Conservation (phyloP, 2,329 filamentous ascomycete genomes). For the Epichloe baconii region DNA sequence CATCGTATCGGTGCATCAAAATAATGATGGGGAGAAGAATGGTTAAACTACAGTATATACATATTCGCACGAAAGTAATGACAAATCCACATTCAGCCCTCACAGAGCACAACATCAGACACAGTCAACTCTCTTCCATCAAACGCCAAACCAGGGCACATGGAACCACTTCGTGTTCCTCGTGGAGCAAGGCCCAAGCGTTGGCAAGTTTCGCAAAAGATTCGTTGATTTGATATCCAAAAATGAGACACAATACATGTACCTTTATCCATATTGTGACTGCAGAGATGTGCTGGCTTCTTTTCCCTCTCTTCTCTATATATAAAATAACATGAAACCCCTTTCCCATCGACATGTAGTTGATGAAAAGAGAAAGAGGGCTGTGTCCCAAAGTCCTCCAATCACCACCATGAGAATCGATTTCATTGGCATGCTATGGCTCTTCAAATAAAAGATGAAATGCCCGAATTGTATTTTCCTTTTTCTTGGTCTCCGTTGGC, state of each 20-base stretch:
- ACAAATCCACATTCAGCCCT: not conserved
- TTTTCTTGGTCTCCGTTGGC: not conserved
- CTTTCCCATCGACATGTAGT: not conserved
- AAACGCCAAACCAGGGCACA: not conserved
- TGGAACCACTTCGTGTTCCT: not conserved
- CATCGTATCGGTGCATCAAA: too few relatives aligned
- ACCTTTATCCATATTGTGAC: not conserved
- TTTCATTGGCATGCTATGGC: not conserved
- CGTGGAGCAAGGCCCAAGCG: not conserved
- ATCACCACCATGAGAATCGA: not conserved
- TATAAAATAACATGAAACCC: not conserved
- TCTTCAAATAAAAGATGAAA: not conserved
- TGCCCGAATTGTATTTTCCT: not conserved
- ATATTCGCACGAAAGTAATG: not conserved
- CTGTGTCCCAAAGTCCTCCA: not conserved
- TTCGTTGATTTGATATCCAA: constrained; percentile 1
- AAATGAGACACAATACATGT: not conserved
- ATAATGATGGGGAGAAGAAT: not conserved
- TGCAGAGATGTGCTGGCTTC: not conserved
- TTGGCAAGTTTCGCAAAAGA: not conserved
- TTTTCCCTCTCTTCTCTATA: not conserved
- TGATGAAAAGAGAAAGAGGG: constrained; percentile 1
- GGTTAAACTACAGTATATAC: not conserved
- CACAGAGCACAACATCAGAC: not conserved
- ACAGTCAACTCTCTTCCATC: not conserved